These are phyloP conservation scores for Athelia sp. DNA, from an alignment of 1,284 basidiomycete species.

Conservation along the genomic window DNA sequence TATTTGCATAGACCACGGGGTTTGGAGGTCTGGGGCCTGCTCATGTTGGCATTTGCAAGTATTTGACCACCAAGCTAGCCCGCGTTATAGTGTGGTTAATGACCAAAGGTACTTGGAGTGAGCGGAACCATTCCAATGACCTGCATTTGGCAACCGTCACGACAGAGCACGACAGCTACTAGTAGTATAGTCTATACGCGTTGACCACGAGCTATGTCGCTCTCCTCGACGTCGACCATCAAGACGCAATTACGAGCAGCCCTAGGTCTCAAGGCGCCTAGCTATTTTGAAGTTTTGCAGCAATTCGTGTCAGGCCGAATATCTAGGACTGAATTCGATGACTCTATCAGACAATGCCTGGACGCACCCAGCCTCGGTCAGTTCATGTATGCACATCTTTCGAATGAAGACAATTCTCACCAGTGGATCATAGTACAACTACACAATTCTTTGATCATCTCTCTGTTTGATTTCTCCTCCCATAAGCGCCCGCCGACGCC, in stretches of 20 bases:
- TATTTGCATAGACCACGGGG: slow-evolving; percentile 61
- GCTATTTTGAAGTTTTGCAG: slow-evolving; percentile 61
- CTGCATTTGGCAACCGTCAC: not conserved
- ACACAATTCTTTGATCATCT: slow-evolving; percentile 77
- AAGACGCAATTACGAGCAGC: slow-evolving; percentile 60
- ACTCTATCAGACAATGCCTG: slow-evolving; percentile 56
- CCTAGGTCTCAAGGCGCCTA: slow-evolving; percentile 53
- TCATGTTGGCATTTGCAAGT: slow-evolving; percentile 4
- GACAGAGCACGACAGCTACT: slow-evolving; percentile 5
- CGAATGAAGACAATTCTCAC: too few species aligned
- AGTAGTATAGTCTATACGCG: not conserved
- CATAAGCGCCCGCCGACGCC: slow-evolving; percentile 62
- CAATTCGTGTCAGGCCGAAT: slow-evolving; percentile 63
- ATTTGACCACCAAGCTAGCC: too few species aligned
- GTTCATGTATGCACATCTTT: slow-evolving; percentile 11
- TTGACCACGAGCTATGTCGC: slow-evolving; percentile 64
- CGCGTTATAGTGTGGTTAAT: not conserved
- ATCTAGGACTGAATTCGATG: slow-evolving; percentile 73
- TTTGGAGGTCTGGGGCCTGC: slow-evolving; percentile 57
- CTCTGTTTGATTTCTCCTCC: slow-evolving; percentile 72
- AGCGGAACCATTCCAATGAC: too few species aligned
- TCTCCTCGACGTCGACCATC: slow-evolving; percentile 71
- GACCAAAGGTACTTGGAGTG: too few species aligned
- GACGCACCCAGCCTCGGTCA: slow-evolving; percentile 58
- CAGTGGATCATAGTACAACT: slow-evolving; percentile 53